These are phyloP conservation scores for Cryptosporidium sp. DNA, from an alignment of 169 alveolate species.

Conservation along the genomic window DNA sequence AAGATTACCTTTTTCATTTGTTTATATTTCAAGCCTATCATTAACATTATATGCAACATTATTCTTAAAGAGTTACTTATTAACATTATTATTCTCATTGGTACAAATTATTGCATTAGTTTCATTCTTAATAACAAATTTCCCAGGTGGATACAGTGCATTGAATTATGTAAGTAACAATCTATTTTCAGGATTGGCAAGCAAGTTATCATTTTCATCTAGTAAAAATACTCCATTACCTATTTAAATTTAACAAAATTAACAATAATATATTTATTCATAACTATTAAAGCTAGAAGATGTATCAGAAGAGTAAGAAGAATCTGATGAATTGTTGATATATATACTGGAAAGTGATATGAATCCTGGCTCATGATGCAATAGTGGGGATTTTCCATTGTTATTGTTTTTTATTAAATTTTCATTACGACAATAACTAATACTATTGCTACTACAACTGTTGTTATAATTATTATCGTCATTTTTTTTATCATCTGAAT, in stretches of 20 bases:
- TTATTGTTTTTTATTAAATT: neutral
- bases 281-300: constrained; percentile 54
- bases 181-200: constrained; percentile 6
- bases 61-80: constrained; percentile 79
- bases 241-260: neutral
- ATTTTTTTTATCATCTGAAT: neutral
- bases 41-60: constrained; percentile 81
- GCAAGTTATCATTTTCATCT: constrained; percentile 15
- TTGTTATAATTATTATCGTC: no score
- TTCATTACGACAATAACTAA: neutral
- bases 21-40: constrained; percentile 77
- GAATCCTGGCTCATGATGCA: constrained; percentile 25
- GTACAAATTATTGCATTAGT: constrained; percentile 79
- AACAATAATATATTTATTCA: neutral
- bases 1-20: constrained; percentile 82
- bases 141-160: constrained; percentile 80
- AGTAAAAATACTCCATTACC: constrained; percentile 39
- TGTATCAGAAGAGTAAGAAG: constrained; percentile 13
- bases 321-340: neutral
- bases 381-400: constrained; percentile 29
- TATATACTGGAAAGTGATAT: neutral
- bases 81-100: constrained; percentile 80
- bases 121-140: constrained; percentile 81
- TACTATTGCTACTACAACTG: neutral
- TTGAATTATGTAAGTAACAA: constrained; percentile 32